Percentiles rank a stretch among this genome's conserved stretches.
These are phyloP conservation scores for Dryadomyces quercus-mongolicae DNA, from an alignment of 2,329 filamentous ascomycete species.

Conservation along the genomic window DNA sequence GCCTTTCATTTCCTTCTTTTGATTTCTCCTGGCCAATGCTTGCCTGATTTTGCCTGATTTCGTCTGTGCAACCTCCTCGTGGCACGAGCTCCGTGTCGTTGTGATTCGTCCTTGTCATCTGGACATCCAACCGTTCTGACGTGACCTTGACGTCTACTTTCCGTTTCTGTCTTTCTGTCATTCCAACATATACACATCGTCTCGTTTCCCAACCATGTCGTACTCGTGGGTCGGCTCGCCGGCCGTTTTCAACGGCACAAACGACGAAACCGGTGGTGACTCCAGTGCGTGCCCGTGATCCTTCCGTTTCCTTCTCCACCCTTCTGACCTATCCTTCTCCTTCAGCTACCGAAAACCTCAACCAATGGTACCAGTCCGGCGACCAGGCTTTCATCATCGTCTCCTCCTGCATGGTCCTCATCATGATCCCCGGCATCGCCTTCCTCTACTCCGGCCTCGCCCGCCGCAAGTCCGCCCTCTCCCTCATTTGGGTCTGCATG, in stretches of 20 bases:
- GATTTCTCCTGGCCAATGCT: not conserved
- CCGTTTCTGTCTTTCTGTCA: too few relatives aligned
- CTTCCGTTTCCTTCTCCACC: not conserved
- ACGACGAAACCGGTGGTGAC: conserved; percentile 58
- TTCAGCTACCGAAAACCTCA: conserved; percentile 71
- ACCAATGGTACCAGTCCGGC: conserved; percentile 88
- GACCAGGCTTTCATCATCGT: conserved; percentile 92
- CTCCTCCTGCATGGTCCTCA: conserved; percentile 79
- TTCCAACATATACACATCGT: too few relatives aligned
- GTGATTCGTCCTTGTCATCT: too few relatives aligned
- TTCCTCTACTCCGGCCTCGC: conserved; percentile 97
- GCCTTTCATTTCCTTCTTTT: not conserved
- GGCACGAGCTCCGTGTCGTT: too few relatives aligned
- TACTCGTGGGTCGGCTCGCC: conserved; percentile 49
- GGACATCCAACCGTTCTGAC: too few relatives aligned
- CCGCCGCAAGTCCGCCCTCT: conserved; percentile 93
- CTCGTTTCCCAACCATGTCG: conserved; percentile 42
- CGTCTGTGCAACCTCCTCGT: not conserved
- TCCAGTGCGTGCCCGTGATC: conserved; percentile 49
- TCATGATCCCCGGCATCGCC: conserved; percentile 94
- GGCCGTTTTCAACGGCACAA: conserved; percentile 49
- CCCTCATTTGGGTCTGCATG: conserved; percentile 96
- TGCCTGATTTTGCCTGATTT: too few relatives aligned
- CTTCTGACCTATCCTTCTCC: too few relatives aligned
- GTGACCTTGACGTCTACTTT: too few relatives aligned